Conservation (phyloP, 805 yeast species). For the Nakazawaea ishiwadae region DNA sequence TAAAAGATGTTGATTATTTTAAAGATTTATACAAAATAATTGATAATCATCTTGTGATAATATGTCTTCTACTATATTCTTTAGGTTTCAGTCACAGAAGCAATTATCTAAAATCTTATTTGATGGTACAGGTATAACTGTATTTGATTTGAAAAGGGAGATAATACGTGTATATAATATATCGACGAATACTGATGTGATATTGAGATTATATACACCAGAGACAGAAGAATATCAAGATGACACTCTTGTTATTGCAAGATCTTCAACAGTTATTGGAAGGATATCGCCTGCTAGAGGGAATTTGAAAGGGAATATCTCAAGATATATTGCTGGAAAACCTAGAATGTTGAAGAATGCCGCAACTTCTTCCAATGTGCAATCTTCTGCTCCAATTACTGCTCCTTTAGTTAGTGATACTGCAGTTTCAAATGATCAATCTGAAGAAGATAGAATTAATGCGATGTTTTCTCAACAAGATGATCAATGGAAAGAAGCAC, state of each 20-base stretch:
- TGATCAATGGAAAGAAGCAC: conserved; percentile 93
- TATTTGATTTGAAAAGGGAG: conserved; percentile 90
- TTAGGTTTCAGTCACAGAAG: conserved; percentile 80
- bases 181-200: conserved; percentile 82
- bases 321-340: conserved; percentile 69
- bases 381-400: conserved; percentile 16
- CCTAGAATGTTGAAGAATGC: conserved; percentile 40
- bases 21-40: not conserved
- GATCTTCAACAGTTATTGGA: conserved; percentile 81
- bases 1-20: not conserved
- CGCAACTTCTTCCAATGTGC: conserved; percentile 17
- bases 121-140: conserved; percentile 96
- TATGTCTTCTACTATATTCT: conserved; percentile 88
- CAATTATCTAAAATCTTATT: conserved; percentile 74
- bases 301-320: conserved; percentile 51
- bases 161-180: conserved; percentile 77
- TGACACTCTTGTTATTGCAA: conserved; percentile 86
- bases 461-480: conserved; percentile 92
- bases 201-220: conserved; percentile 64
- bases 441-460: conserved; percentile 85
- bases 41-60: no score
- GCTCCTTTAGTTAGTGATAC: not conserved
- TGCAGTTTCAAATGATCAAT: conserved; percentile 25
- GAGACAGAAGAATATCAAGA: conserved; percentile 68
- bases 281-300: conserved; percentile 67